A percentile compares a stretch with the other conserved stretches of the same genome.
Evolutionary conservation across 2,329 filamentous ascomycete species (phyloP).

Genomic region (Sordariomycetes sp.): DNA sequence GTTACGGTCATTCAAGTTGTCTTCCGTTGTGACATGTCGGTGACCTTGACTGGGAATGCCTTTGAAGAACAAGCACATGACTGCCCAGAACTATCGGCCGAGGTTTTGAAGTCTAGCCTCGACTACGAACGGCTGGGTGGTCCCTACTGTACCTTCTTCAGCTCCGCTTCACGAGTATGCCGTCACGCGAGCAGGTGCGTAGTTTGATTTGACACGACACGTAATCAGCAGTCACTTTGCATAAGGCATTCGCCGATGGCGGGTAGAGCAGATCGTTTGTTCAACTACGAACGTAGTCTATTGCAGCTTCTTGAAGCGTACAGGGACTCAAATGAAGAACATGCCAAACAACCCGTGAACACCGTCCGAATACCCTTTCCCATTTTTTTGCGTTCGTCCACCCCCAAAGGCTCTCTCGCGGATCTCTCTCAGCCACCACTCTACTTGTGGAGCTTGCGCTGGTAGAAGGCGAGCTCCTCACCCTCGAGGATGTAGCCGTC

Average conservation of each 20-base stretch:
- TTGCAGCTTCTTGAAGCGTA: background rate
- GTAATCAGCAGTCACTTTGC: background rate
- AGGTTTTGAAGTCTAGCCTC: too few species aligned
- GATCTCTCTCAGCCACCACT: background rate
- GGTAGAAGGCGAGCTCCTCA: conserved; percentile 99
- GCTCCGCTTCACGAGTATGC: too few species aligned
- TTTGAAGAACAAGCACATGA: background rate
- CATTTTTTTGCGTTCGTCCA: background rate
- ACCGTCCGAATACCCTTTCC: background rate
- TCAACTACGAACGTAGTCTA: background rate
- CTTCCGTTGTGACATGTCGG: too few species aligned
- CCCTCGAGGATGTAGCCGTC: conserved; percentile 99
- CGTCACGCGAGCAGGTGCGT: too few species aligned
- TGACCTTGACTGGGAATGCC: background rate
- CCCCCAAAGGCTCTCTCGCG: background rate
- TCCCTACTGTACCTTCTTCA: too few species aligned
- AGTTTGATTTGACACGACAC: background rate
- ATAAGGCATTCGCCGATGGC: background rate
- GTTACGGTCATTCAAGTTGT: background rate
- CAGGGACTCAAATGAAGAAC: background rate
- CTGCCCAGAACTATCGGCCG: too few species aligned
- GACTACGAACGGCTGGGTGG: too few species aligned
- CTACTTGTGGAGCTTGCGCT: conserved; percentile 92
- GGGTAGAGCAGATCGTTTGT: background rate
- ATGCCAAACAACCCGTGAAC: background rate